A percentile compares a stretch with the other conserved stretches of the same genome.
phyloP scores from a whole-genome alignment of 2,329 filamentous ascomycete species.

The Bipolaris zeicola region DNA sequence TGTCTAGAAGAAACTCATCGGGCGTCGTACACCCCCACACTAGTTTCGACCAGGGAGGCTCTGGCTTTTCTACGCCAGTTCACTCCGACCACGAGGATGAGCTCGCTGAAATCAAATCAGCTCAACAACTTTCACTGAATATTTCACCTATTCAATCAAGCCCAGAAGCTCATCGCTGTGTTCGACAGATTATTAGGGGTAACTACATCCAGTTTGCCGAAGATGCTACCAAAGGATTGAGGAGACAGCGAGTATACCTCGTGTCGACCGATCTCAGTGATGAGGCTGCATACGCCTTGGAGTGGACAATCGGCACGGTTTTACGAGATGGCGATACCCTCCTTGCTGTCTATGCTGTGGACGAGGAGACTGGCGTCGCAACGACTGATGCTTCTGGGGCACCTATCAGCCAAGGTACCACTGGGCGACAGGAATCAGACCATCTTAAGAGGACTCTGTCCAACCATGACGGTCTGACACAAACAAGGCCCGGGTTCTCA shows the following conservation, averaged over 20 bases:
- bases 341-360: conserved; percentile 89
- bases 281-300: conserved; percentile 90
- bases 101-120: conserved; percentile 80
- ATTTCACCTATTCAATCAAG: conserved; percentile 80
- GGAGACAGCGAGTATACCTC: conserved; percentile 84
- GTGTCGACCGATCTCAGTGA: conserved; percentile 96
- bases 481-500: conserved; percentile 33
- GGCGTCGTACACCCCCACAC: conserved; percentile 76
- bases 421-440: conserved; percentile 73
- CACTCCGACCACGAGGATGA: conserved; percentile 89
- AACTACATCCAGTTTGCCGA: conserved; percentile 78
- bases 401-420: conserved; percentile 73
- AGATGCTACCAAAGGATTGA: conserved; percentile 77
- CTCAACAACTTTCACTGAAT: conserved; percentile 81
- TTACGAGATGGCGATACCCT: conserved; percentile 92
- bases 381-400: conserved; percentile 58
- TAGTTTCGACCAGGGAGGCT: conserved; percentile 75
- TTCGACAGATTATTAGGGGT: conserved; percentile 88
- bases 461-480: conserved; percentile 47
- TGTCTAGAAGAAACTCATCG: conserved; percentile 55
- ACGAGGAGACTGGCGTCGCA: conserved; percentile 72
- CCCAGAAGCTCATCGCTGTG: conserved; percentile 76
- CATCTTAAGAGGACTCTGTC: conserved; percentile 70
- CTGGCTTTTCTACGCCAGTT: conserved; percentile 65
- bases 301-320: conserved; percentile 97